Percentiles rank a stretch among this genome's conserved stretches.
Evolutionary conservation across 1,284 basidiomycete genomes (phyloP).

Genomic region (Leccinum laetum): DNA sequence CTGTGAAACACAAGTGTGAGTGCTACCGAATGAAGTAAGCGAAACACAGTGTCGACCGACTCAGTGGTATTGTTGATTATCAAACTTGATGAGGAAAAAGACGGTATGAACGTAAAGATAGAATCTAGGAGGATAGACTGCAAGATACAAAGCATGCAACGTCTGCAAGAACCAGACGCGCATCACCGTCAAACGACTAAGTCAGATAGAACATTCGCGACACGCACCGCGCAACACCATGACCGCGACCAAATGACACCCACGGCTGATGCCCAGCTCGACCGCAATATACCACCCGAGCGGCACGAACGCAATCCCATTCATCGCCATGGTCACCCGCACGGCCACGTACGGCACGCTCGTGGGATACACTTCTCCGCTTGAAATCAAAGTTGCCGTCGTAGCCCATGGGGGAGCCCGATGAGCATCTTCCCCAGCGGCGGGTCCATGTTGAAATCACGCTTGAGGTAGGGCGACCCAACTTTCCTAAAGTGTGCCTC

Average conservation of each 20-base stretch:
- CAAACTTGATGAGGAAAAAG: constrained; percentile 95
- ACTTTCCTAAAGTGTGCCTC: constrained; percentile 99
- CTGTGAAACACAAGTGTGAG: constrained; percentile 38
- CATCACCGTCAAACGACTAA: neutral
- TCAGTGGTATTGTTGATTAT: constrained; percentile 92
- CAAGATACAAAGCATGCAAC: constrained; percentile 95
- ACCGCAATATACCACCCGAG: constrained; percentile 97
- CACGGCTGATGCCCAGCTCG: constrained; percentile 93
- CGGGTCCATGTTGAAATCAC: constrained; percentile 96
- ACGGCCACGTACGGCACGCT: constrained; percentile 92
- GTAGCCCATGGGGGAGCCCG: constrained; percentile 91
- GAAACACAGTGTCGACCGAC: constrained; percentile 31
- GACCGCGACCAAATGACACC: constrained; percentile 89
- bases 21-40: neutral
- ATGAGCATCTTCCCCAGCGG: constrained; percentile 99
- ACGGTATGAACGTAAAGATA: constrained; percentile 98
- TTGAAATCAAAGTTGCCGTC: constrained; percentile 95
- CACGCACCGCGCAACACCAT: constrained; percentile 89
- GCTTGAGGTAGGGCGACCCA: constrained; percentile 94
- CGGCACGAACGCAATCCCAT: constrained; percentile 95
- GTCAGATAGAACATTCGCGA: constrained; percentile 9
- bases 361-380: constrained; percentile 83
- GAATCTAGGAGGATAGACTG: constrained; percentile 98
- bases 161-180: constrained; percentile 48
- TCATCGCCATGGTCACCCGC: constrained; percentile 92